Base-by-base conservation (phyloP, 2,329 filamentous ascomycete genomes). In the Raffaelea ambrosiae region DNA sequence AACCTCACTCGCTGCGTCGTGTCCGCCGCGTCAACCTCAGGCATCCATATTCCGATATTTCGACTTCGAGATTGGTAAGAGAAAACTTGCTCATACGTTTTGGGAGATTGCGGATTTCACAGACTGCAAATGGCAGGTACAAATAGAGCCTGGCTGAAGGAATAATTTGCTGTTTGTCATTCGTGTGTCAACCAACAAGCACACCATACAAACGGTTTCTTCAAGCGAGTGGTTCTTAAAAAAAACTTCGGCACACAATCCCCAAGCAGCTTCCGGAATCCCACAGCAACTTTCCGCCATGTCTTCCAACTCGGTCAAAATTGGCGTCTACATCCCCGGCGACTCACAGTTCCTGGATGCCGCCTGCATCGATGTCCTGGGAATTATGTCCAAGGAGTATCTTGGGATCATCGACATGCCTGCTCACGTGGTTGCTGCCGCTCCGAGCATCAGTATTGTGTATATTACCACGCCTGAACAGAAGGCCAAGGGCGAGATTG, bases 281-380 rank as follows among this genome's bases (percentile, higher is more conserved):
- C 26, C 26, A 29, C 26, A 7, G 7, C 26, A 29, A 29, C 26
- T 29, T 29, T 29, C 18, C 9, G 40, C 23, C 22, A 18, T 43
- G 20, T 4, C 16, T 29, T 5, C 7, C 18, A 22, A n/a, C n/a
- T n/a, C n/a, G n/a, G 5, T 21, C 14, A 19, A 23, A 23, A 66
- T 78, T 43, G 75, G 74, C 20, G 72, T 79, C 48, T 76, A 74
- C 57, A 61, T 76, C 43, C 72, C 74, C 2, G 51, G 54, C 3
- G 63, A 63, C 2, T 63, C 65, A 11, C 74, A 79, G 52, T 58
- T 74, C 9, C 68, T 78, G 18, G 75, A 79, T 57, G 55, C 66
- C 4, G 73, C 74, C 10, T 69, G 68, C 43, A 63, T 76, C 46
- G 74, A 78, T 58, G 60, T 76, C 44, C 65, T 79, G 18, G 68